Base-by-base conservation (phyloP, 2,329 filamentous ascomycete species). In the Paramyrothecium sp. region DNA sequence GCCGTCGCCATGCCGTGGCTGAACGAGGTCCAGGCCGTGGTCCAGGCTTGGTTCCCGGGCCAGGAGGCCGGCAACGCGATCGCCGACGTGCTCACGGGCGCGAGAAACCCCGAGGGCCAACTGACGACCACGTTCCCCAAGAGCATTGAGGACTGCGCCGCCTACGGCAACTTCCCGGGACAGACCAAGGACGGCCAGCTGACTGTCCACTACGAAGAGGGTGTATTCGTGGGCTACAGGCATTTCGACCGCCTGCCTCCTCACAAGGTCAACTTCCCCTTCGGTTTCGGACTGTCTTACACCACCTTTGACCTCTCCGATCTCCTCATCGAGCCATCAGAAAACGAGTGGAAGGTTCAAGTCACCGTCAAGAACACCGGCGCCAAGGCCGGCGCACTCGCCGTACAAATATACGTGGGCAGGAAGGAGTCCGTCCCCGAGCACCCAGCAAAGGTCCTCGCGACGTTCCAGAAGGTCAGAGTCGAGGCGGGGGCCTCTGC, bases 41-140 rank as follows among this genome's bases (percentile, higher is more conserved):
- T 88, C 3, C 86, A 81, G 65, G 81, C 83, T n/a, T 89, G 86
- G 85, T 89, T 88, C 65, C 84, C 85, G 57, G 87, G 87, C 13
- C 86, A 89, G 65, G 87, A 89, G 70, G 81, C 82, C 26, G 87
- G 87, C 2, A 88, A 89, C 61, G 83, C 84, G 3, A 83, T 90
- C 56, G 85, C 83, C 3, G 86, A 89, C 61, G 81, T 89, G 1
- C 74, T 89, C 16, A 83, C 85, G 52, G 87, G 86, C 33, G 77
- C 81, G 53, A 76, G 83, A 53, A 89, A 85, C 63, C 87, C 87
- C 1, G 83, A 81, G 12, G 60, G 60, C 1, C 58, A 57, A 7
- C 51, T 61, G 58, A 83, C 85, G 0, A 74, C 87, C 19, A 85
- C 78, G 1, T 89, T 88, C 71, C 87, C 87, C 0, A 75, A 74